A percentile compares a stretch with the other conserved stretches of the same genome.
Evolutionary conservation across 1,284 basidiomycete genomes (phyloP).

Genomic region (Blastosporella zonata): DNA sequence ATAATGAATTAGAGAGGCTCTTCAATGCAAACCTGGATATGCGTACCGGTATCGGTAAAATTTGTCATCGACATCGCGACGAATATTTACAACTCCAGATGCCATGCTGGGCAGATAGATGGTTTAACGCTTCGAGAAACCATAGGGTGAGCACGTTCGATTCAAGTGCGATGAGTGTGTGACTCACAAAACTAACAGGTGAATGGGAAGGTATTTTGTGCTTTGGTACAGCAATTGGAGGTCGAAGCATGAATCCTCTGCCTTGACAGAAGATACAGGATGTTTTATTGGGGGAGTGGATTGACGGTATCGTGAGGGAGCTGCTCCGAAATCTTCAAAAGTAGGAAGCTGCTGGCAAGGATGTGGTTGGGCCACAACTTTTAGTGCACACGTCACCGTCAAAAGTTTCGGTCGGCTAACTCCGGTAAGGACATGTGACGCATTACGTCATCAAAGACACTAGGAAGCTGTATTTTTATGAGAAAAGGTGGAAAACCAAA

Average conservation of each 20-base stretch:
- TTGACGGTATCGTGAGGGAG: constrained; percentile 64
- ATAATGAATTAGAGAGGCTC: constrained; percentile 5
- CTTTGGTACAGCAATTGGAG: constrained; percentile 68
- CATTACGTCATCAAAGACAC: no score
- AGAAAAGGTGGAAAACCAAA: no score
- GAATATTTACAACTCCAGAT: constrained; percentile 90
- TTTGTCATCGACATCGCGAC: constrained; percentile 96
- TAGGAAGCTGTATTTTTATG: no score
- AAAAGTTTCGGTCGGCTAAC: constrained; percentile 25
- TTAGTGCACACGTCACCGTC: constrained; percentile 19
- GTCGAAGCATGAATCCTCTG: constrained; percentile 90
- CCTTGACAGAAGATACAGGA: constrained; percentile 62
- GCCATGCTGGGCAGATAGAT: constrained; percentile 73
- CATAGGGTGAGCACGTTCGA: not conserved
- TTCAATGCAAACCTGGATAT: not conserved
- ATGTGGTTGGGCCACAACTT: constrained; percentile 20
- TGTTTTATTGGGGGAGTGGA: constrained; percentile 38
- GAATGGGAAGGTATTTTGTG: constrained; percentile 59
- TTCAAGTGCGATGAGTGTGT: not conserved
- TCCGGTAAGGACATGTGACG: no score
- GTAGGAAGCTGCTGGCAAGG: constrained; percentile 18
- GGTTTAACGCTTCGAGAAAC: constrained; percentile 51
- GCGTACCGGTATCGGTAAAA: constrained; percentile 84
- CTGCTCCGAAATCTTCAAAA: constrained; percentile 22
- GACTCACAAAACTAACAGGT: constrained; percentile 55